These are phyloP conservation scores for Viola pubescens DNA, from an alignment of 441 rosid genomes.

Conservation along the genomic window DNA sequence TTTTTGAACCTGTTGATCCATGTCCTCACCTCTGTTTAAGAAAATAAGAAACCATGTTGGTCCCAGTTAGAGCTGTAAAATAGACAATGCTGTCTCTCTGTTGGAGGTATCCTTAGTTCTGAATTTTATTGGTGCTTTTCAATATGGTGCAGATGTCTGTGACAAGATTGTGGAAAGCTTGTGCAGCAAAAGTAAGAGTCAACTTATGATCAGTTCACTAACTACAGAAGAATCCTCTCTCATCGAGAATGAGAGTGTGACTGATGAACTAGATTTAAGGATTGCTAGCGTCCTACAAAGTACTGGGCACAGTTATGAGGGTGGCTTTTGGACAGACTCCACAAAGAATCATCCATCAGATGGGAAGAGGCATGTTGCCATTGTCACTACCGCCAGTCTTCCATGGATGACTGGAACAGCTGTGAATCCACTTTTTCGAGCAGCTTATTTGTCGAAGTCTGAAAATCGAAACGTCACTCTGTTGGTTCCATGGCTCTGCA, in stretches of 20 bases:
- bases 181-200: constrained; percentile 76
- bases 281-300: constrained; percentile 90
- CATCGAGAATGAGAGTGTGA: constrained; percentile 45
- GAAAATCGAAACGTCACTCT: constrained; percentile 81
- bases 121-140: constrained; percentile 9
- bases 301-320: constrained; percentile 89
- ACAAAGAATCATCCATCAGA: constrained; percentile 43
- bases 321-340: constrained; percentile 76
- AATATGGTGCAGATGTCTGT: constrained; percentile 52
- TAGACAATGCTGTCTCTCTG: background rate
- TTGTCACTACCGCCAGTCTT: constrained; percentile 95
- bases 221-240: constrained; percentile 54
- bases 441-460: constrained; percentile 82
- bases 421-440: constrained; percentile 91
- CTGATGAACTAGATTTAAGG: constrained; percentile 70
- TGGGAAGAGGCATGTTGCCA: constrained; percentile 78
- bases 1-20: background rate
- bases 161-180: constrained; percentile 80
- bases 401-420: constrained; percentile 99
- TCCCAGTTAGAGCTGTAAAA: too few relatives aligned
- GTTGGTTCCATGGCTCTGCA: constrained; percentile 94
- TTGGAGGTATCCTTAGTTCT: background rate
- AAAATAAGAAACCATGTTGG: background rate
- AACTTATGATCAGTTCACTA: constrained; percentile 43
- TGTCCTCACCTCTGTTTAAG: background rate